Evolutionary conservation across 2,329 filamentous ascomycete species (phyloP), one percentile per base, ranked within the genome.

Genomic region (Curvularia spicifera): DNA sequence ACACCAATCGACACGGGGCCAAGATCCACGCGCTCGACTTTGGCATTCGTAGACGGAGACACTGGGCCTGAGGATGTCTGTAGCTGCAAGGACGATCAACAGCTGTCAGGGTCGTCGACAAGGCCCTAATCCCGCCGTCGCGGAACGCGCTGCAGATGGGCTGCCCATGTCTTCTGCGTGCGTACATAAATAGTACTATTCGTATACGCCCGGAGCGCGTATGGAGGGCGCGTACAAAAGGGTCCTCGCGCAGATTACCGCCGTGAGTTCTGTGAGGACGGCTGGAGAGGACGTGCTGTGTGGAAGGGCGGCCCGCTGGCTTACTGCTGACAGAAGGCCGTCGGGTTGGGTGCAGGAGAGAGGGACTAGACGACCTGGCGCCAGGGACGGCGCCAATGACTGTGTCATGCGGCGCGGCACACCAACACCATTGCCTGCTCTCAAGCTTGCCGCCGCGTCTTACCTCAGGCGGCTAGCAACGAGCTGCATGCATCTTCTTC

Each of bases 1-100:
- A 60, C 40, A 51, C 51, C 66, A 65, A 67, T 43, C 71, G 71
- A 70, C 61, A 66, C 73, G 63, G 67, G 46, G 67, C 62, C 66
- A 63, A 64, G 60, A 62, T 62, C 56, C 37, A 37, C 64, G 64
- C 57, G 29, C 63, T 56, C 48, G 13, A 60, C 54, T 48, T 39
- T 22, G 39, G 66, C 33, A 52, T 71, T 37, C 35, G 15, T 18
- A 37, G 5, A 15, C 35, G 35, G 35, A 37, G 6, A 63, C 61
- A 53, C 45, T 51, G 50, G 33, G 31, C 31, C 51, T 37, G 55
- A 44, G 52, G 9, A 2, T 12, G 29, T 31, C 29, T 12, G 29
- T 10, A 31, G 29, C 29, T 31, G 29, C 29, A 31, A 12, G 29
- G 29, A 31, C 29, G 29, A 31, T 31, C 29, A 13, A 28, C 6